Evolutionary conservation across 1,284 basidiomycete species (phyloP), one percentile per base, ranked within the genome.

Genomic region (Naganishia sp.): DNA sequence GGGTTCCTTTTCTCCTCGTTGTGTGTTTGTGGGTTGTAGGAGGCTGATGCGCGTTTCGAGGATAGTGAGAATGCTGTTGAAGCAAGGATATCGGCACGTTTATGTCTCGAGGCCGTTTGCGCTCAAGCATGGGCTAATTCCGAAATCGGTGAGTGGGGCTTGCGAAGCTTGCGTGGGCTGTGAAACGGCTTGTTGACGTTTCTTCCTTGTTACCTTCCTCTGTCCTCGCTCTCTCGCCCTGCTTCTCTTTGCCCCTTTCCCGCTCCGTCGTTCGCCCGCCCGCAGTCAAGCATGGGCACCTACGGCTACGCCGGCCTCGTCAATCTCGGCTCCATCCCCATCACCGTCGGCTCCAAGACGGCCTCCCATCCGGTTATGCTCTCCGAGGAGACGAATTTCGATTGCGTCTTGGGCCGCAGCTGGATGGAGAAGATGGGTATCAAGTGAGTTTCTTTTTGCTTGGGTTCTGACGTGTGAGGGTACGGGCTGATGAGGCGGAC

Each of bases 71-170:
- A 96, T 97, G 93, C 83, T 94, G 42, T 84, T 98, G 73, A 95
- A 94, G 81, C 84, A 86, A n/a, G 94, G 95, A 6, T 90, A 99
- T 80, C 84, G 92, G 31, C 88, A 95, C 74, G 94, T 98, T 64
- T 99, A 99, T 80, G 89, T 99, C 68, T 95, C 93, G 23, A 86
- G 95, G 68, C 88, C 89, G 75, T 99, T 99, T 76, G 96, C 95
- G 0, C 82, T 89, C 70, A 86, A 87, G 72, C 87, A 97, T 77
- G 89, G 89, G 0, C 94, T 99, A 75, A 90, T 98, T 69, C 91
- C 92, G 15, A 82, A 83, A 44, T 76, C 74, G 67, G 77, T 77
- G 23, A 64, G 72, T 68, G 11, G 28, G 3, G 28, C 28, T 18
- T 45, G 21, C 1, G 48, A 13, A n/a, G 28, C 33, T n/a, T 18